Evolutionary conservation across 2,329 filamentous ascomycete species (phyloP).

Genomic region (Hypoxylon sp.): DNA sequence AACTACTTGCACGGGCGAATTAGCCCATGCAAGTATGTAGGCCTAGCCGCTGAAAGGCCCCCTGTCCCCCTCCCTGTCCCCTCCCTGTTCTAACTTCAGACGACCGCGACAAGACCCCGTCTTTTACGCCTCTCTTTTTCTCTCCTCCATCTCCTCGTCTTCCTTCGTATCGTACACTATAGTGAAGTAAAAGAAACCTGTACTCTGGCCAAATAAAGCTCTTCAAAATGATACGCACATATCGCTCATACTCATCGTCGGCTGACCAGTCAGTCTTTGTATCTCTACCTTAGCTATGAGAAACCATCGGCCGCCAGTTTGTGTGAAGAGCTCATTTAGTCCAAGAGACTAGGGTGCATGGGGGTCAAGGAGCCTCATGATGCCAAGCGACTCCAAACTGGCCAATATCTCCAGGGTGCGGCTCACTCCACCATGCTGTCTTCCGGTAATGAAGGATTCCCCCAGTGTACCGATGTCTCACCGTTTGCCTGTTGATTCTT

Average conservation of each 20-base stretch:
- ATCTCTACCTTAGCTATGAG: neutral
- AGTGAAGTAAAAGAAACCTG: neutral
- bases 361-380: slow-evolving; percentile 39
- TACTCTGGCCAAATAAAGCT: neutral
- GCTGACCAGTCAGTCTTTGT: slow-evolving; percentile 1
- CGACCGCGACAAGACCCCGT: slow-evolving; percentile 13
- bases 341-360: slow-evolving; percentile 4
- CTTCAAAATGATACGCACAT: neutral
- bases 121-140: slow-evolving; percentile 4
- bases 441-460: slow-evolving; percentile 28
- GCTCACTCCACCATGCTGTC: slow-evolving; percentile 15
- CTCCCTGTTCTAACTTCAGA: slow-evolving; percentile 32
- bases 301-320: neutral
- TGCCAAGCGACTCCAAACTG: slow-evolving; percentile 20
- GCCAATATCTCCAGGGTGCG: neutral
- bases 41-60: slow-evolving; percentile 19
- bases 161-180: too few species aligned
- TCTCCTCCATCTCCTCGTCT: too few species aligned
- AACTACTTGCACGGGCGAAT: too few species aligned
- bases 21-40: too few species aligned
- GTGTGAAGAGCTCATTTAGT: neutral
- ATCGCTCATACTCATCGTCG: neutral
- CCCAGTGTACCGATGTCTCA: slow-evolving; percentile 16
- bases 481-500: slow-evolving; percentile 16
- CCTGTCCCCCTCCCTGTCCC: neutral